A percentile compares a stretch with the other conserved stretches of the same genome.
Conservation (phyloP, 768 basidiomycete species). For the Calocybe indica region DNA sequence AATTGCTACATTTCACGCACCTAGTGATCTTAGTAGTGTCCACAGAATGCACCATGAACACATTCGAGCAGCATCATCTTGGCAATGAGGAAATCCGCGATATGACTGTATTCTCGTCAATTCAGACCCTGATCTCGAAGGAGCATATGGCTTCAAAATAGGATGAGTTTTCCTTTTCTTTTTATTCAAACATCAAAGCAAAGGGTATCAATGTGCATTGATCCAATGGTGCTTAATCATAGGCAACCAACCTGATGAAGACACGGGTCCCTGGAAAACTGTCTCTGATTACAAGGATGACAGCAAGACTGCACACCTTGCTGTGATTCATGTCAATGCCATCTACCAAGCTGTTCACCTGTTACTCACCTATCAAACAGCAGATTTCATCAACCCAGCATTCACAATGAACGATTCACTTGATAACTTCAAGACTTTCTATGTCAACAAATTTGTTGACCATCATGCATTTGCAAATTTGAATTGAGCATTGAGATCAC, state of each 20-base stretch:
- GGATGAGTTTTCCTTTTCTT: constrained; percentile 23
- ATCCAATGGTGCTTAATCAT: constrained; percentile 22
- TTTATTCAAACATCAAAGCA: constrained; percentile 11
- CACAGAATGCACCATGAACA: constrained; percentile 20
- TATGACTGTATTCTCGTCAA: constrained; percentile 21
- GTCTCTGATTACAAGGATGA: constrained; percentile 6
- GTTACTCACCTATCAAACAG: constrained; percentile 12
- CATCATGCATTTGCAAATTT: constrained; percentile 2
- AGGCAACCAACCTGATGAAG: constrained; percentile 15
- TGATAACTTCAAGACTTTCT: constrained; percentile 1
- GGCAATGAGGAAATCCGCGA: constrained; percentile 10
- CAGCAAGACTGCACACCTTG: constrained; percentile 1
- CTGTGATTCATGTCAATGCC: constrained; percentile 10
- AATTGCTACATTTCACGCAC: constrained; percentile 16
- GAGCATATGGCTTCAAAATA: constrained; percentile 19
- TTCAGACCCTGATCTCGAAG: constrained; percentile 5
- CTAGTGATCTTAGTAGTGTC: constrained; percentile 18
- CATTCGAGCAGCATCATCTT: constrained; percentile 19
- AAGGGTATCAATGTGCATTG: constrained; percentile 20
- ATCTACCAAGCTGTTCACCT: constrained; percentile 12
- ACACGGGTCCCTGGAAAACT: constrained; percentile 22
- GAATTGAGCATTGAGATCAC: no score
- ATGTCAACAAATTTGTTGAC: constrained; percentile 3
- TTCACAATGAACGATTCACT: no score
- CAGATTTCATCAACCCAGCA: no score